Percentiles rank a stretch among this genome's conserved stretches.
Conservation (phyloP, 257 asterid species). For the Gentiana straminea region DNA sequence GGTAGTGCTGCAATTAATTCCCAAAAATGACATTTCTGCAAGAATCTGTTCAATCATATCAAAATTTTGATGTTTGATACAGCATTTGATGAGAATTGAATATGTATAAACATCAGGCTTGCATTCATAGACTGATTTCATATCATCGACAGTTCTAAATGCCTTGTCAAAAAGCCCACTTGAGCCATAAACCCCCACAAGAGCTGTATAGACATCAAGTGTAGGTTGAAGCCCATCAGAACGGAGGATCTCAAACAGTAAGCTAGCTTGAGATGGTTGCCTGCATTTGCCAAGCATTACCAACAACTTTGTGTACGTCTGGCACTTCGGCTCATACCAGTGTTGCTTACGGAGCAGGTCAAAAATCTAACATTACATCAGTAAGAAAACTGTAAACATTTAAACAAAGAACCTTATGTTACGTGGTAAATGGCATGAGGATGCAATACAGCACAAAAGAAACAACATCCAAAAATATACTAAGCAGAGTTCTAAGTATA, state of each 20-base stretch:
- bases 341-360: constrained; percentile 73
- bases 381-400: constrained; percentile 1
- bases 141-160: constrained; percentile 35
- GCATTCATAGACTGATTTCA: constrained; percentile 50
- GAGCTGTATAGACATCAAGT: constrained; percentile 71
- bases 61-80: constrained; percentile 40
- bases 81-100: constrained; percentile 58
- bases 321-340: constrained; percentile 73
- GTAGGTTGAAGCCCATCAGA: constrained; percentile 70
- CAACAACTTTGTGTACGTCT: constrained; percentile 61
- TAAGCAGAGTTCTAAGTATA: no score
- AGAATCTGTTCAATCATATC: constrained; percentile 45
- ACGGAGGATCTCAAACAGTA: constrained; percentile 56
- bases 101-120: constrained; percentile 80
- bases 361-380: constrained; percentile 46
- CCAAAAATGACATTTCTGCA: constrained; percentile 49
- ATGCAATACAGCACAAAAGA: not conserved
- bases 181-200: constrained; percentile 57
- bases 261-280: constrained; percentile 57
- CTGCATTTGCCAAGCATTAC: constrained; percentile 91
- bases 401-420: not conserved
- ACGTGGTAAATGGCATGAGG: not conserved
- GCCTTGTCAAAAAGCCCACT: constrained; percentile 65
- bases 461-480: no score
- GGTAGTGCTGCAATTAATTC: constrained; percentile 47